A percentile compares a stretch with the other conserved stretches of the same genome.
These are phyloP conservation scores for Xylaria sp. DNA, from an alignment of 2,329 filamentous ascomycete genomes.

Conservation along the genomic window DNA sequence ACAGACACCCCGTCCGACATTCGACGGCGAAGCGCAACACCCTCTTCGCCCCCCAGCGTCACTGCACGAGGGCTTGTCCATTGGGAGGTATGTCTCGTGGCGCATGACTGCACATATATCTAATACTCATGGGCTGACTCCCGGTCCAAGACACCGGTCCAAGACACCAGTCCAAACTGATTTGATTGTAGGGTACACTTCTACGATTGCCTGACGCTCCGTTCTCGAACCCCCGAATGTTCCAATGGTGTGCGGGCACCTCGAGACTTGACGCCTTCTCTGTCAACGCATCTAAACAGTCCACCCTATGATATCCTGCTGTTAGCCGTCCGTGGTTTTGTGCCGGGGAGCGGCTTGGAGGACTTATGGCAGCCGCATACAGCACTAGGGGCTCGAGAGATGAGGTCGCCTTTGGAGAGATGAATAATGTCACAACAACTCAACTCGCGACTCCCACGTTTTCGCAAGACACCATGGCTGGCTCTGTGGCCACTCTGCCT, in stretches of 20 bases:
- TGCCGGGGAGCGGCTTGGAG: slow-evolving; percentile 51
- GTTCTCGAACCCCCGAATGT: slow-evolving; percentile 26
- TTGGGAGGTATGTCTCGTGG: slow-evolving; percentile 29
- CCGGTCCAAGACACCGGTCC: slow-evolving; percentile 9
- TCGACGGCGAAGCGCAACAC: slow-evolving; percentile 10
- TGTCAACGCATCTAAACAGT: slow-evolving; percentile 30
- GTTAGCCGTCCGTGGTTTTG: slow-evolving; percentile 46
- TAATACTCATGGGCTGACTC: background rate
- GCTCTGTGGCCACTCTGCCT: slow-evolving; percentile 47
- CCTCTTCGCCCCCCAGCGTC: background rate
- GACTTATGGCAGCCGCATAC: slow-evolving; percentile 51
- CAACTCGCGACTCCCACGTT: slow-evolving; percentile 47
- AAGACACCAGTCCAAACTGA: slow-evolving; percentile 22
- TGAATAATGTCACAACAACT: slow-evolving; percentile 42
- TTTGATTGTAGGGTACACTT: slow-evolving; percentile 31
- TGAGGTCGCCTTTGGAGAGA: slow-evolving; percentile 40
- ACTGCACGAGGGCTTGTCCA: slow-evolving; percentile 1
- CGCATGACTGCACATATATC: slow-evolving; percentile 12
- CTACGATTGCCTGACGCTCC: slow-evolving; percentile 8
- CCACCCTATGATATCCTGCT: slow-evolving; percentile 46
- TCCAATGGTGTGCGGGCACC: slow-evolving; percentile 39
- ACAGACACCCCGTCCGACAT: slow-evolving; percentile 24
- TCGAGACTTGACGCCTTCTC: slow-evolving; percentile 35
- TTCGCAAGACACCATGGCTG: slow-evolving; percentile 45
- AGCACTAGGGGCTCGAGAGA: slow-evolving; percentile 53